phyloP scores from a whole-genome alignment of 23 red algal genomes.

The Gracilariopsis chorda region DNA sequence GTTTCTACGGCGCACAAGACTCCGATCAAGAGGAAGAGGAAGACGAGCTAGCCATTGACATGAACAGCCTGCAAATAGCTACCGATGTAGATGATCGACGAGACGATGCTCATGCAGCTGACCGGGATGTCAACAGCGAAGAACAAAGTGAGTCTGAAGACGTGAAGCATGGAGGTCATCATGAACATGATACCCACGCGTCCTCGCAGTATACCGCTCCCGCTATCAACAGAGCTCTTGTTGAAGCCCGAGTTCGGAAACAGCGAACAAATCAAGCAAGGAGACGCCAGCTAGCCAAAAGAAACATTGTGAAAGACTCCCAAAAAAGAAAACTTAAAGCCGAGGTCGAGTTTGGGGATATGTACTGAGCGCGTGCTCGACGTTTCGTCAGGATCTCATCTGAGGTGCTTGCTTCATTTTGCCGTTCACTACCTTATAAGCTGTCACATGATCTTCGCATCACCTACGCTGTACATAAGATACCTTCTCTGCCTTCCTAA shows the following conservation, averaged over 20 bases:
- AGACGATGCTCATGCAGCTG: not conserved
- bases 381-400: no score
- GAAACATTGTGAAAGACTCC: conserved; percentile 75
- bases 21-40: not conserved
- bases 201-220: not conserved
- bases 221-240: conserved; percentile 33
- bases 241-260: conserved; percentile 52
- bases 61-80: not conserved
- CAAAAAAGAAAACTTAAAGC: conserved; percentile 64
- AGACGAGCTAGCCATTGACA: not conserved
- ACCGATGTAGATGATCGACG: not conserved
- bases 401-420: no score
- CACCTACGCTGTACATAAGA: no score
- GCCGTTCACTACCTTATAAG: no score
- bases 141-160: not conserved
- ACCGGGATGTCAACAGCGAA: not conserved
- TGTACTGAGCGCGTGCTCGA: no score
- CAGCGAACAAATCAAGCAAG: conserved; percentile 45
- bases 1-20: not conserved
- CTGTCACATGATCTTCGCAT: no score
- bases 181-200: not conserved
- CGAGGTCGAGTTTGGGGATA: conserved; percentile 15
- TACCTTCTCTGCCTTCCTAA: no score
- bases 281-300: conserved; percentile 38
- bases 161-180: not conserved